Evolutionary conservation across 2,329 filamentous ascomycete genomes (phyloP).

Genomic region (Botryosphaeria dothidea): DNA sequence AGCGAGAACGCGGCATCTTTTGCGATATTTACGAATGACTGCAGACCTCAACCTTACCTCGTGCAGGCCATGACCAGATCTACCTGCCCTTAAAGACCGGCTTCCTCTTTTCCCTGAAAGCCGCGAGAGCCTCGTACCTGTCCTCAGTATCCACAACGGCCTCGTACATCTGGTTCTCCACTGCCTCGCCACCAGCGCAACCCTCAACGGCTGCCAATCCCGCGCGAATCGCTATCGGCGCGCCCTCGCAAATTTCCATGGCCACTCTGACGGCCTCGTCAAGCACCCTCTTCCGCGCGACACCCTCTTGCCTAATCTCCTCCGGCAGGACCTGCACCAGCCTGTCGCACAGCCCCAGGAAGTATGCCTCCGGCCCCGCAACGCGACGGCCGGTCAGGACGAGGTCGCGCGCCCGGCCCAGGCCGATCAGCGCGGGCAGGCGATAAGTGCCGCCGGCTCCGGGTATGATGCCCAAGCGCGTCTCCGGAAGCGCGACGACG

Average conservation of each 20-base stretch:
- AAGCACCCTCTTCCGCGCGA: slow-evolving; percentile 68
- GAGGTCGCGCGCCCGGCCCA: slow-evolving; percentile 80
- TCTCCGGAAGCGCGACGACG: slow-evolving; percentile 83
- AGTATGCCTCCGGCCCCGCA: slow-evolving; percentile 81
- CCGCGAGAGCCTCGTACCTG: slow-evolving; percentile 80
- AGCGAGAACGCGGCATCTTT: neutral
- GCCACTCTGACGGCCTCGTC: slow-evolving; percentile 78
- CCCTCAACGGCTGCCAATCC: slow-evolving; percentile 76
- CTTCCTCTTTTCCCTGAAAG: slow-evolving; percentile 77
- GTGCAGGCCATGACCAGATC: neutral
- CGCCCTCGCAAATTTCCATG: slow-evolving; percentile 83
- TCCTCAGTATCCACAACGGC: slow-evolving; percentile 82
- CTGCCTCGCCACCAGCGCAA: slow-evolving; percentile 65
- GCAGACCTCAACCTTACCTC: neutral
- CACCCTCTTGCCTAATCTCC: slow-evolving; percentile 49
- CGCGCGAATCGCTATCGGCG: slow-evolving; percentile 77
- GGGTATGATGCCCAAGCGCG: slow-evolving; percentile 88
- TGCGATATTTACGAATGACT: neutral
- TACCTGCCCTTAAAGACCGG: slow-evolving; percentile 63
- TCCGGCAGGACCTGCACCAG: slow-evolving; percentile 75
- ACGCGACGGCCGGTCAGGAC: slow-evolving; percentile 90
- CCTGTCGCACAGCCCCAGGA: slow-evolving; percentile 86
- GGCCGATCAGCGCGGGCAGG: slow-evolving; percentile 78
- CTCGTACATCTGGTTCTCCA: slow-evolving; percentile 87
- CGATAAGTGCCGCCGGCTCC: slow-evolving; percentile 92